A percentile compares a stretch with the other conserved stretches of the same genome.
phyloP scores from a whole-genome alignment of 192 early-diverging fungal genomes.

The Mortierella hygrophila region DNA sequence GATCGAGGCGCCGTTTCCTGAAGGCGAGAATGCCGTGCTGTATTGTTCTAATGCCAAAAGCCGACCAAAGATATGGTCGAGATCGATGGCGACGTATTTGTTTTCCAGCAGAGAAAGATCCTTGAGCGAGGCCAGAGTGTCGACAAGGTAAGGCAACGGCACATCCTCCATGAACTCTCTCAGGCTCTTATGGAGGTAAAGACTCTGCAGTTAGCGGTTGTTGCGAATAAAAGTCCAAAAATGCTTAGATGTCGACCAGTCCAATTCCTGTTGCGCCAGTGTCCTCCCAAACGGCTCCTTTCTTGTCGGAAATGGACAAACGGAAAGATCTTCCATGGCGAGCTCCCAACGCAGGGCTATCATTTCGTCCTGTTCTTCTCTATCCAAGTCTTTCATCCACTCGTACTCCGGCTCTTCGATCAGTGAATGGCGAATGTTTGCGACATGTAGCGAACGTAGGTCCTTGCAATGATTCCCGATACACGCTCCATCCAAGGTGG shows the following conservation, averaged over 20 bases:
- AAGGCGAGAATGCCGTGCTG: background rate
- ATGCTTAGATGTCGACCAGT: background rate
- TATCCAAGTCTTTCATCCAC: background rate
- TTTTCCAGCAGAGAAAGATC: background rate
- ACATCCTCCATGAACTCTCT: background rate
- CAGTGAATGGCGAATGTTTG: background rate
- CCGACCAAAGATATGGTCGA: background rate
- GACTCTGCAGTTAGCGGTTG: background rate
- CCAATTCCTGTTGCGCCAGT: background rate
- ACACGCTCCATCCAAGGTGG: background rate
- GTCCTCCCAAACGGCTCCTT: background rate
- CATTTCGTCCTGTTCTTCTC: background rate
- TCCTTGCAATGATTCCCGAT: background rate
- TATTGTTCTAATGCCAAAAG: background rate
- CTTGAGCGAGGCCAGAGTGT: background rate
- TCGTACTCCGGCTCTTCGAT: background rate
- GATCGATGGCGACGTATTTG: background rate
- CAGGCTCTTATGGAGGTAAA: background rate
- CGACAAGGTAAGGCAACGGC: background rate
- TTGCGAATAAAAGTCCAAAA: background rate
- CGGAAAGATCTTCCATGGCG: background rate
- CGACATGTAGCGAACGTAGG: background rate
- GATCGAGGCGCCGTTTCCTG: background rate
- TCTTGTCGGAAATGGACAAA: background rate
- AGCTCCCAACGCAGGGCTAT: background rate